These are phyloP conservation scores for Mangifera indica DNA, from an alignment of 345 rosid species.

Conservation along the genomic window DNA sequence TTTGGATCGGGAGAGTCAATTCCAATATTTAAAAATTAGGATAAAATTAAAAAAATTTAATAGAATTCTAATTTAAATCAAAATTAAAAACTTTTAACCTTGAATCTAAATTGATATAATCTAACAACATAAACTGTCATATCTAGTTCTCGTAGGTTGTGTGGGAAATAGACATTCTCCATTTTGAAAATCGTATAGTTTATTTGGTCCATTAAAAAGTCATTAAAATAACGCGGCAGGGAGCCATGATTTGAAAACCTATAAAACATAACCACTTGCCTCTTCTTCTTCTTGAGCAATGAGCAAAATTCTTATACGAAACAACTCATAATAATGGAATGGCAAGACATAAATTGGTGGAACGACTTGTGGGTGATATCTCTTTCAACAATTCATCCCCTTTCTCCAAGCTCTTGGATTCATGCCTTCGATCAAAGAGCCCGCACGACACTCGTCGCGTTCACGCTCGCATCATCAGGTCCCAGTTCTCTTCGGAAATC, in stretches of 20 bases:
- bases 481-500: slow-evolving; percentile 43
- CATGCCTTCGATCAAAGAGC: slow-evolving; percentile 49
- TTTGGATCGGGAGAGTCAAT: too few species aligned
- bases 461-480: slow-evolving; percentile 61
- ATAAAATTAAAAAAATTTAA: too few species aligned
- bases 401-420: slow-evolving; percentile 65
- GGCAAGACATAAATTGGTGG: slow-evolving; percentile 49
- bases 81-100: too few species aligned
- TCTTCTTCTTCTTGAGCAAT: not conserved
- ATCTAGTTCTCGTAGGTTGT: too few species aligned
- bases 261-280: not conserved
- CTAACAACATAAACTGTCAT: too few species aligned
- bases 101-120: too few species aligned
- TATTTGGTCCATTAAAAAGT: not conserved
- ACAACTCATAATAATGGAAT: slow-evolving; percentile 45
- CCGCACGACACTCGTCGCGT: slow-evolving; percentile 37
- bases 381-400: slow-evolving; percentile 50
- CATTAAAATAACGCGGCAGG: not conserved
- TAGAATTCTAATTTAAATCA: too few species aligned
- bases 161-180: too few species aligned
- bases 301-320: not conserved
- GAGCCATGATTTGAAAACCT: not conserved
- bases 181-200: too few species aligned
- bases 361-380: slow-evolving; percentile 35
- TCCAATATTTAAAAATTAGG: too few species aligned